These are phyloP conservation scores for Suillus variegatus DNA, from an alignment of 768 basidiomycete species.

Conservation along the genomic window DNA sequence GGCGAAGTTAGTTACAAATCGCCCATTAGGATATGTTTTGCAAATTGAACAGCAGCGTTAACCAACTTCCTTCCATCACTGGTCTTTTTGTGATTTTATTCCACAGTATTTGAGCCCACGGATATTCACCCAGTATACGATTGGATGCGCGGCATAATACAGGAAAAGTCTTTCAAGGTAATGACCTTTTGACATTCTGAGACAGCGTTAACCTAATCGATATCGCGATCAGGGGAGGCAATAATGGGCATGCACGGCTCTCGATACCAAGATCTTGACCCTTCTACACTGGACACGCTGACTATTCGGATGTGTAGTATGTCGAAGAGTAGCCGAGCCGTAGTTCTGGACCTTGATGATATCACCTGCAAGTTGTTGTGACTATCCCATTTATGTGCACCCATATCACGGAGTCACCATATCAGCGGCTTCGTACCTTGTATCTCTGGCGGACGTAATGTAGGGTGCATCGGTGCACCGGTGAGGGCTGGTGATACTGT, in stretches of 20 bases:
- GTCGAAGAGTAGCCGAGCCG: neutral
- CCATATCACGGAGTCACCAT: neutral
- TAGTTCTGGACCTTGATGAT: neutral
- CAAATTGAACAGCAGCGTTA: neutral
- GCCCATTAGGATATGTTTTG: neutral
- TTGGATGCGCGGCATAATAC: neutral
- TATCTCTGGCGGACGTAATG: neutral
- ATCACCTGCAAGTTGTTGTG: neutral
- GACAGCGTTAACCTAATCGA: neutral
- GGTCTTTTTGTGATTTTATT: neutral
- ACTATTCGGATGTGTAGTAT: neutral
- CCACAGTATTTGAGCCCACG: neutral
- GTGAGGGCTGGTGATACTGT: neutral
- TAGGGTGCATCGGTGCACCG: neutral
- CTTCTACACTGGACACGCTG: neutral
- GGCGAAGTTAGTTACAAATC: too few relatives aligned
- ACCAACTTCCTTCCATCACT: too few relatives aligned
- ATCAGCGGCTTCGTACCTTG: neutral
- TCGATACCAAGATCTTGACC: neutral
- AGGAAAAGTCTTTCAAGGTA: neutral
- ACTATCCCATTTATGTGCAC: neutral
- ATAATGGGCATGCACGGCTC: neutral
- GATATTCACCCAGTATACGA: neutral
- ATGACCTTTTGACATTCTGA: neutral
- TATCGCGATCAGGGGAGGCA: too few relatives aligned